Percentiles rank a stretch among this genome's conserved stretches.
phyloP scores from a whole-genome alignment of 2,329 filamentous ascomycete species.

The Neofusicoccum kwambonambiense region DNA sequence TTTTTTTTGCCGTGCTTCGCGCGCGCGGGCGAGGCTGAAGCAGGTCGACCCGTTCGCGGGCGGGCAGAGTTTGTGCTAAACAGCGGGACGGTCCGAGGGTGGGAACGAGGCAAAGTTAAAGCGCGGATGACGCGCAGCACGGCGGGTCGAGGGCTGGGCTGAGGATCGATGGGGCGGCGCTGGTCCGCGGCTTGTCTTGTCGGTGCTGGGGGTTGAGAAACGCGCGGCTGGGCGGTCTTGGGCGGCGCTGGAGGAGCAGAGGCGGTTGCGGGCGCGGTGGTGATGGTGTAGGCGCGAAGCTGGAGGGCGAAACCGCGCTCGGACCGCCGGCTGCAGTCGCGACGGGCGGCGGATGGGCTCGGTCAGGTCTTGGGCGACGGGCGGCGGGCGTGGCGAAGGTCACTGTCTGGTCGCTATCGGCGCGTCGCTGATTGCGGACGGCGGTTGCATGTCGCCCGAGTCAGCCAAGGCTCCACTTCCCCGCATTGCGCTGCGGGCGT shows the following conservation, averaged over 20 bases:
- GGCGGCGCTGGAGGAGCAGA: no score
- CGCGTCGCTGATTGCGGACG: not conserved
- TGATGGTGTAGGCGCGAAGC: no score
- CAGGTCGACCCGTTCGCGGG: not conserved
- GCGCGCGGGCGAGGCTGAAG: not conserved
- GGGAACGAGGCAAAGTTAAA: not conserved
- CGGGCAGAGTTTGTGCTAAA: not conserved
- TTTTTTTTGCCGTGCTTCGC: not conserved
- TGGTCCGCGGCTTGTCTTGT: no score
- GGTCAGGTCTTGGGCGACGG: not conserved
- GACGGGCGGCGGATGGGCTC: not conserved
- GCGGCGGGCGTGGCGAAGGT: no score
- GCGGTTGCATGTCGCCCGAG: not conserved
- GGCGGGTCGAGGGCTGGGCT: not conserved
- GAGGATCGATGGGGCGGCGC: no score
- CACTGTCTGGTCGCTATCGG: not conserved
- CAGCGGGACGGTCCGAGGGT: not conserved
- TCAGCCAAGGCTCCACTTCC: not conserved
- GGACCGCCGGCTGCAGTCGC: not conserved
- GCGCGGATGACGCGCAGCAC: not conserved
- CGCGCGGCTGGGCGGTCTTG: no score
- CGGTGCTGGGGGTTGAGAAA: no score
- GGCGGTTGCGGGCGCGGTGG: no score
- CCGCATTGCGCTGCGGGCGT: not conserved
- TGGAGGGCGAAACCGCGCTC: no score